Conservation (phyloP, 306 rosid species). For the Carpinus fangiana region DNA sequence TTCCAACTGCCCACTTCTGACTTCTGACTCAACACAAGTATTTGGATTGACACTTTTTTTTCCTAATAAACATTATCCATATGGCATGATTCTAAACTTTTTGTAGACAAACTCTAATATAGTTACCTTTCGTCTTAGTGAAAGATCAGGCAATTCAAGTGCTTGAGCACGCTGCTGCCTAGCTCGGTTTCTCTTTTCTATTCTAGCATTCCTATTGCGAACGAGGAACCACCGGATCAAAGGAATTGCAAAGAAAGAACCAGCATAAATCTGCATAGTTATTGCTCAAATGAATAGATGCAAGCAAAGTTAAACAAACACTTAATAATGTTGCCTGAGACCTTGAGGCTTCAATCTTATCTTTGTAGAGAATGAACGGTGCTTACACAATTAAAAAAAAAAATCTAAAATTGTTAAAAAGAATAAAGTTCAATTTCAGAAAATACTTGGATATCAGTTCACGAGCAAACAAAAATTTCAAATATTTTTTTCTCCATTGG, state of each 20-base stretch:
- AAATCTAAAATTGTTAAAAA: neutral
- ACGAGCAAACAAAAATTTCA: neutral
- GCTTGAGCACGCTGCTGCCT: slow-evolving; percentile 67
- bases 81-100: neutral
- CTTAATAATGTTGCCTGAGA: slow-evolving; percentile 5
- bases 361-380: neutral
- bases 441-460: neutral
- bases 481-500: neutral
- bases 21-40: too few relatives aligned
- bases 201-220: slow-evolving; percentile 60
- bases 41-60: neutral
- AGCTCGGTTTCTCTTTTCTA: slow-evolving; percentile 81
- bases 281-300: slow-evolving; percentile 21
- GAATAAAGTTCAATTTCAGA: neutral
- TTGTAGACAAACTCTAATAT: slow-evolving; percentile 7
- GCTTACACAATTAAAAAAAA: neutral
- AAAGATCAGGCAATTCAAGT: slow-evolving; percentile 78
- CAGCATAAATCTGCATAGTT: slow-evolving; percentile 84
- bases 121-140: slow-evolving; percentile 84
- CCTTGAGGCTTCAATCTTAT: slow-evolving; percentile 16
- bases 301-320: slow-evolving; percentile 20
- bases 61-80: neutral
- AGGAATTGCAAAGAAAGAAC: slow-evolving; percentile 98
- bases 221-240: slow-evolving; percentile 78
- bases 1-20: too few relatives aligned